phyloP scores from a whole-genome alignment of 225 moss, liverwort and hornwort genomes.

The Bryum argenteum region DNA sequence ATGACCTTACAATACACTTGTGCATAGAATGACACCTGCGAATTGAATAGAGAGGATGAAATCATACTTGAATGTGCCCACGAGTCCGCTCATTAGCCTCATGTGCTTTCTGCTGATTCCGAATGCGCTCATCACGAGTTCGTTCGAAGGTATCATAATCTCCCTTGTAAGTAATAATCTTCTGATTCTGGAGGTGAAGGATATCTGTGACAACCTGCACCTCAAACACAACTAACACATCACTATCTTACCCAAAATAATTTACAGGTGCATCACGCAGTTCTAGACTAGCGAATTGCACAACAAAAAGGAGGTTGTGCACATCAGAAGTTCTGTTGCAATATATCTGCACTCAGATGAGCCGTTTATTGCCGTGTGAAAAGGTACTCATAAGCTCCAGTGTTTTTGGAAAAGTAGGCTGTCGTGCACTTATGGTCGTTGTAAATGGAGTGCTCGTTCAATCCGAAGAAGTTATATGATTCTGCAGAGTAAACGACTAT shows the following conservation, averaged over 20 bases:
- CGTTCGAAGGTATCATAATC: slow-evolving; percentile 96
- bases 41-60: slow-evolving; percentile 16
- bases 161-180: slow-evolving; percentile 91
- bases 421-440: background rate
- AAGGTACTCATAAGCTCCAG: slow-evolving; percentile 17
- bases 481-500: background rate
- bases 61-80: slow-evolving; percentile 80
- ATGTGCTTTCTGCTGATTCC: slow-evolving; percentile 97
- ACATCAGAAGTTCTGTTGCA: background rate
- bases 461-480: slow-evolving; percentile 4
- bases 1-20: slow-evolving; percentile 14
- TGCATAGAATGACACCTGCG: slow-evolving; percentile 19
- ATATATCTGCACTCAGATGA: slow-evolving; percentile 2
- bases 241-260: slow-evolving; percentile 7
- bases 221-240: slow-evolving; percentile 8
- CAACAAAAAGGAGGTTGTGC: background rate
- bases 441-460: slow-evolving; percentile 7
- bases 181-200: slow-evolving; percentile 83
- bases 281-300: slow-evolving; percentile 17
- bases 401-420: background rate
- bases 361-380: slow-evolving; percentile 3
- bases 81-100: slow-evolving; percentile 97
- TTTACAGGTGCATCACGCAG: slow-evolving; percentile 1
- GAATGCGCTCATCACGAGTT: slow-evolving; percentile 90
- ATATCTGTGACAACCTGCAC: slow-evolving; percentile 97